A percentile compares a stretch with the other conserved stretches of the same genome.
phyloP scores from a whole-genome alignment of 1,284 basidiomycete species.

The Peniophora sp. region DNA sequence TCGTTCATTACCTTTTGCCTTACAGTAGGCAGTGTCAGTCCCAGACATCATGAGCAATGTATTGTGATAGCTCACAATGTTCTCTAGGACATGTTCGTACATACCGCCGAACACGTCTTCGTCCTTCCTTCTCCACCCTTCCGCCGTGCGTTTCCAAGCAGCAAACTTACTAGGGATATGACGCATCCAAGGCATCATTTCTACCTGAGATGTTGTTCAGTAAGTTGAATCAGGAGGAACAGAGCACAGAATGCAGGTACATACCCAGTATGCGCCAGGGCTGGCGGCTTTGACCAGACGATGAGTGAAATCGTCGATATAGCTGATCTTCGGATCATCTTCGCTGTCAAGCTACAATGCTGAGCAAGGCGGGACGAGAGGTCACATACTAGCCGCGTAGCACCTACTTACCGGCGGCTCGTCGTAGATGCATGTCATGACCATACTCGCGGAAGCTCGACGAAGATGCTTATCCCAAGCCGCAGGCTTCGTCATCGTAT shows the following conservation, averaged over 20 bases:
- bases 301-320: slow-evolving; percentile 9
- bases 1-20: slow-evolving; percentile 9
- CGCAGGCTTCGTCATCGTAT: slow-evolving; percentile 1
- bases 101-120: slow-evolving; percentile 9
- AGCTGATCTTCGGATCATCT: slow-evolving; percentile 4
- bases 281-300: slow-evolving; percentile 10
- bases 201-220: not conserved
- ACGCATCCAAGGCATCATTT: not conserved
- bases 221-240: not conserved
- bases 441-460: slow-evolving; percentile 9
- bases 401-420: not conserved
- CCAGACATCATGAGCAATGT: not conserved
- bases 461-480: slow-evolving; percentile 11
- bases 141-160: slow-evolving; percentile 9
- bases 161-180: slow-evolving; percentile 2
- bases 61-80: slow-evolving; percentile 2
- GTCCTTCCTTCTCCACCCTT: slow-evolving; percentile 7
- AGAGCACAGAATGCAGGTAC: slow-evolving; percentile 10
- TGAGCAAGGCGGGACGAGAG: not conserved
- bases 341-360: slow-evolving; percentile 7
- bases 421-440: slow-evolving; percentile 10
- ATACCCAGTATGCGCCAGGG: slow-evolving; percentile 10
- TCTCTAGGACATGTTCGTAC: slow-evolving; percentile 6
- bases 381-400: not conserved
- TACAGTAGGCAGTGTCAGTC: not conserved